Evolutionary conservation across 345 rosid species (phyloP).

Genomic region (Lagerstroemia speciosa): DNA sequence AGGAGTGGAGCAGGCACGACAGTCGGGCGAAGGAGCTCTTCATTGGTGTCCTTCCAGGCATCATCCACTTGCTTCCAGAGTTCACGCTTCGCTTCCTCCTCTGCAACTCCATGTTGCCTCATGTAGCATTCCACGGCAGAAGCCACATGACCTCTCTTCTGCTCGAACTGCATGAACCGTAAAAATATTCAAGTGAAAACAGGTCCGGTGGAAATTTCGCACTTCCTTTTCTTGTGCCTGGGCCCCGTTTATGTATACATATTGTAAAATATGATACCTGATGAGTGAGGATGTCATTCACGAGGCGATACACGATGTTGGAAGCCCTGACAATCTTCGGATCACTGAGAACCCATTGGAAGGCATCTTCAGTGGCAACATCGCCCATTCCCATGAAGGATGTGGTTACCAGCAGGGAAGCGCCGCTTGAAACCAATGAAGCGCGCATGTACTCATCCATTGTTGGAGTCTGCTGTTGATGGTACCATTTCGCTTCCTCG

Average conservation of each 20-base stretch:
- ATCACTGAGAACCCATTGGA: slow-evolving; percentile 12
- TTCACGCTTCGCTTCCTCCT: slow-evolving; percentile 2
- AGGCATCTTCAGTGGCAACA: slow-evolving; percentile 11
- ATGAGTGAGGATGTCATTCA: slow-evolving; percentile 20
- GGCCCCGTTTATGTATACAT: no score
- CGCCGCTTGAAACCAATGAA: slow-evolving; percentile 7
- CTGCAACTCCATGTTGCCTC: slow-evolving; percentile 3
- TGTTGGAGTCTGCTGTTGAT: slow-evolving; percentile 10
- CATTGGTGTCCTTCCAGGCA: slow-evolving; percentile 25
- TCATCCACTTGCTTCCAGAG: not conserved
- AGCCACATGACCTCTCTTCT: slow-evolving; percentile 14
- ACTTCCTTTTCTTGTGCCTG: no score
- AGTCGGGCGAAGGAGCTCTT: slow-evolving; percentile 11
- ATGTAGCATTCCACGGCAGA: slow-evolving; percentile 17
- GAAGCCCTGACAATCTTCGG: slow-evolving; percentile 19
- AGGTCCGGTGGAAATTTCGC: no score
- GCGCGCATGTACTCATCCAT: slow-evolving; percentile 26
- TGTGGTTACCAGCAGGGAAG: slow-evolving; percentile 7
- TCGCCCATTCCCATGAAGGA: slow-evolving; percentile 23
- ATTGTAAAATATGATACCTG: not conserved
- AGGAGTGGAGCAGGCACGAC: slow-evolving; percentile 6
- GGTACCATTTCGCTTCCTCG: slow-evolving; percentile 23
- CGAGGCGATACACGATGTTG: slow-evolving; percentile 14
- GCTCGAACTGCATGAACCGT: slow-evolving; percentile 6
- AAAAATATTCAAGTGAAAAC: no score